Evolutionary conservation across 202 grass and related monocot genomes (phyloP).

Genomic region (Miscanthus sacchariflorus): DNA sequence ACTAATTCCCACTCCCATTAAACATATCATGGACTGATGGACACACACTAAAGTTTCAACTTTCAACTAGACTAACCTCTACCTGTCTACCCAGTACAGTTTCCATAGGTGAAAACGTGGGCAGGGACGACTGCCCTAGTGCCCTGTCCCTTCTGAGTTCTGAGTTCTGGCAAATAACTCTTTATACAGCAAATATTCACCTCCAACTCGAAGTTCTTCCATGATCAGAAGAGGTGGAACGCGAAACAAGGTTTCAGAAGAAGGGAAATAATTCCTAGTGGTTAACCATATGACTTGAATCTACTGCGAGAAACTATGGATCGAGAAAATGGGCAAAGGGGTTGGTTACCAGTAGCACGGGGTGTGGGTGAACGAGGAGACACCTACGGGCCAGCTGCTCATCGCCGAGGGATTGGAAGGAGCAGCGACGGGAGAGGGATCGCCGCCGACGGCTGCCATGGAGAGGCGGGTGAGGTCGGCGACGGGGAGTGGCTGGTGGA

Average conservation of each 20-base stretch:
- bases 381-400: constrained; percentile 1
- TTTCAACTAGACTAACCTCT: constrained; percentile 1
- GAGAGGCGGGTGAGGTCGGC: constrained; percentile 26
- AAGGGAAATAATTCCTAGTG: neutral
- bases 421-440: neutral
- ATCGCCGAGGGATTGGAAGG: neutral
- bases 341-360: constrained; percentile 77
- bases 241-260: neutral
- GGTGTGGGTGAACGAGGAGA: constrained; percentile 65
- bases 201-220: neutral
- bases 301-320: constrained; percentile 22
- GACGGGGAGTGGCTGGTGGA: neutral
- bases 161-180: constrained; percentile 7
- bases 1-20: neutral
- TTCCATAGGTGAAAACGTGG: neutral
- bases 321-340: constrained; percentile 4
- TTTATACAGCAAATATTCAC: neutral
- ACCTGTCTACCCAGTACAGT: neutral
- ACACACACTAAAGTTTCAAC: neutral
- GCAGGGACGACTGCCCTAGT: neutral
- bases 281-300: constrained; percentile 13
- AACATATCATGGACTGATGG: neutral
- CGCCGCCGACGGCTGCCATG: constrained; percentile 45
- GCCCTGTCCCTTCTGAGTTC: neutral
- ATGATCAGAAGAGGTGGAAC: too few species aligned